Percentiles rank a stretch among this genome's conserved stretches.
phyloP scores from a whole-genome alignment of 2,329 filamentous ascomycete genomes.

The Xylaria hypoxylon region DNA sequence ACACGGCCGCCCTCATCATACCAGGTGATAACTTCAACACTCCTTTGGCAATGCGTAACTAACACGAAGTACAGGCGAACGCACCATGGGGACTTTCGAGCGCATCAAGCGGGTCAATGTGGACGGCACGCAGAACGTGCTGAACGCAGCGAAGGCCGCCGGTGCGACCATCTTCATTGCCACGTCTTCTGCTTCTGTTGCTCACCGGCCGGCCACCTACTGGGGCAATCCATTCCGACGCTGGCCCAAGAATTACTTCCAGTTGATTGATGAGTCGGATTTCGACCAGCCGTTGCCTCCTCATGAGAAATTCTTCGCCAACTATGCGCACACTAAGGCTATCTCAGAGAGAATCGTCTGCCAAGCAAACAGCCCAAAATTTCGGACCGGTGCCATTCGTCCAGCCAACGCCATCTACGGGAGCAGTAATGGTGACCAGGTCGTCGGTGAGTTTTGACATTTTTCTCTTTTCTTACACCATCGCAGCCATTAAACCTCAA shows the following conservation, averaged over 20 bases:
- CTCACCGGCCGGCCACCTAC: slow-evolving; percentile 53
- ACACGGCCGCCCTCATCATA: slow-evolving; percentile 61
- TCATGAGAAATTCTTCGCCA: slow-evolving; percentile 56
- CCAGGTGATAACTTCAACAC: slow-evolving; percentile 37
- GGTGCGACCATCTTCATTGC: slow-evolving; percentile 59
- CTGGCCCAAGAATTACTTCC: slow-evolving; percentile 54
- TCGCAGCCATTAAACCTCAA: no score
- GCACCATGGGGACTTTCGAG: slow-evolving; percentile 55
- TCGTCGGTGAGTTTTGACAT: slow-evolving; percentile 49
- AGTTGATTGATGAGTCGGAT: slow-evolving; percentile 57
- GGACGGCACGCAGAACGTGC: slow-evolving; percentile 58
- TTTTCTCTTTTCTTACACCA: background rate
- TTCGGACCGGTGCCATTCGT: slow-evolving; percentile 66
- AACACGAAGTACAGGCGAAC: slow-evolving; percentile 49
- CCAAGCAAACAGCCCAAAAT: slow-evolving; percentile 47
- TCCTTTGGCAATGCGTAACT: background rate
- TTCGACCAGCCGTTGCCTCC: slow-evolving; percentile 53
- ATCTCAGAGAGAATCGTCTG: slow-evolving; percentile 60
- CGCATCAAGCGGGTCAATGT: slow-evolving; percentile 59
- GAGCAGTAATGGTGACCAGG: slow-evolving; percentile 56
- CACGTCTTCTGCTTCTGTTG: slow-evolving; percentile 61
- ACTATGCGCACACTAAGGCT: slow-evolving; percentile 62
- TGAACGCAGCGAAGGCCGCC: slow-evolving; percentile 55
- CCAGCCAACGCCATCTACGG: slow-evolving; percentile 57
- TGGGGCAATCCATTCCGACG: slow-evolving; percentile 56